Conservation (phyloP, 2,329 filamentous ascomycete genomes). For the Sarocladiaceae sp. region DNA sequence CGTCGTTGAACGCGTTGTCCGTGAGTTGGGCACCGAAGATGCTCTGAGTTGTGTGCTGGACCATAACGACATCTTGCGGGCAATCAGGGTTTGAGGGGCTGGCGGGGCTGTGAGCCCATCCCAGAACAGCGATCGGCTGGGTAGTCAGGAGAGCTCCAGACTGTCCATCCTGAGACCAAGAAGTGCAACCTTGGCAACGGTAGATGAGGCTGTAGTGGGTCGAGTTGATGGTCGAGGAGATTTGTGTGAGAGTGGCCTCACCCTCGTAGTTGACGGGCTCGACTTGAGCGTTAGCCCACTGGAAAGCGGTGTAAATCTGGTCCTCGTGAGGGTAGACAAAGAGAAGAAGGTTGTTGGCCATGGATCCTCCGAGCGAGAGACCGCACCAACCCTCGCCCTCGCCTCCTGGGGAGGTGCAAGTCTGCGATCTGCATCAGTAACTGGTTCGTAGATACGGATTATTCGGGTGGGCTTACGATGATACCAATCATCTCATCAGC, state of each 20-base stretch:
- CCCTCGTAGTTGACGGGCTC: constrained; percentile 54
- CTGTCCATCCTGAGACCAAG: constrained; percentile 44
- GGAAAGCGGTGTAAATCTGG: constrained; percentile 50
- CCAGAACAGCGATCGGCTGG: constrained; percentile 39
- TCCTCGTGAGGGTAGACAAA: constrained; percentile 50
- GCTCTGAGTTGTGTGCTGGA: constrained; percentile 49
- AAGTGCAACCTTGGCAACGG: constrained; percentile 52
- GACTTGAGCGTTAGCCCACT: constrained; percentile 52
- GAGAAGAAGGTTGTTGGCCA: constrained; percentile 53
- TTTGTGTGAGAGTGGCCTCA: constrained; percentile 53
- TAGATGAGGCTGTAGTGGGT: constrained; percentile 59
- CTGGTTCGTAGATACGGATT: not conserved
- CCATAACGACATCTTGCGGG: constrained; percentile 37
- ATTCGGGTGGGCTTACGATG: constrained; percentile 33
- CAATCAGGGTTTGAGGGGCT: constrained; percentile 35
- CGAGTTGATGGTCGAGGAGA: constrained; percentile 50
- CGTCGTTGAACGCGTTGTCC: constrained; percentile 28
- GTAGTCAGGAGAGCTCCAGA: constrained; percentile 38
- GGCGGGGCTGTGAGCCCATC: constrained; percentile 47
- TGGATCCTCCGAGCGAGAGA: constrained; percentile 47
- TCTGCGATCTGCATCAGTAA: constrained; percentile 23
- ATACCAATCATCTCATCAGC: constrained; percentile 54
- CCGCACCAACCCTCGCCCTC: constrained; percentile 51
- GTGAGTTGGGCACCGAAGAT: constrained; percentile 39
- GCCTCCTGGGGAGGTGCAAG: constrained; percentile 37